These are phyloP conservation scores for Lupinus albus DNA, from an alignment of 306 rosid species.

Conservation along the genomic window DNA sequence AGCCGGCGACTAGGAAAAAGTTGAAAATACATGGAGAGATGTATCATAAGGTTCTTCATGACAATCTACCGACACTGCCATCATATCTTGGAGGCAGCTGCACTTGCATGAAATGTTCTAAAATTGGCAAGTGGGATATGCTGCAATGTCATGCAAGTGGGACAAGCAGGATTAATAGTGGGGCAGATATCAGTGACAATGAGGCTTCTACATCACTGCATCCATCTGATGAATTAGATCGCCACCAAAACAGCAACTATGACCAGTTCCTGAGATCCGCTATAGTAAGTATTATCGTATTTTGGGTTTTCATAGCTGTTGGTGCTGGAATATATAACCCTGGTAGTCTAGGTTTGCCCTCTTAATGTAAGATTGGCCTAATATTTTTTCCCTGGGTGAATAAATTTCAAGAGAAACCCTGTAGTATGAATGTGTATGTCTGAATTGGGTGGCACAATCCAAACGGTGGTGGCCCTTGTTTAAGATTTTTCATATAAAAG, in stretches of 20 bases:
- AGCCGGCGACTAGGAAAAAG: conserved; percentile 74
- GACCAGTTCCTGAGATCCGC: conserved; percentile 70
- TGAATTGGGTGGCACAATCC: conserved; percentile 4
- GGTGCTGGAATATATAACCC: conserved; percentile 59
- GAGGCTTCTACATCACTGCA: conserved; percentile 28
- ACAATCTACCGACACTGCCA: conserved; percentile 62
- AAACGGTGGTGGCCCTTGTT: conserved; percentile 5
- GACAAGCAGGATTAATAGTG: conserved; percentile 41
- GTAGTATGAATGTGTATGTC: conserved; percentile 19
- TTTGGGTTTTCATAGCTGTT: conserved; percentile 71
- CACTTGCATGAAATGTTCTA: conserved; percentile 66
- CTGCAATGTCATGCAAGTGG: conserved; percentile 45
- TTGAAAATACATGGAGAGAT: conserved; percentile 71
- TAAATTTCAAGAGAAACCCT: conserved; percentile 29
- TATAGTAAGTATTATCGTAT: conserved; percentile 59
- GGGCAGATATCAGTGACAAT: conserved; percentile 32
- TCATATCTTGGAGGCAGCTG: conserved; percentile 81
- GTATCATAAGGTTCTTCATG: conserved; percentile 62
- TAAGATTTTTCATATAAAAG: conserved; percentile 35
- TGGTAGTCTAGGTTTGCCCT: conserved; percentile 40
- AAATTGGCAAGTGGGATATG: conserved; percentile 37
- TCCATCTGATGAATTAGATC: conserved; percentile 50
- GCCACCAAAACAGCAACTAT: conserved; percentile 38
- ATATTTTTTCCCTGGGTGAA: conserved; percentile 33
- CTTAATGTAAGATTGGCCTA: conserved; percentile 36